phyloP scores from a whole-genome alignment of 2,329 filamentous ascomycete genomes.

The Tolypocladium ovalisporum region DNA sequence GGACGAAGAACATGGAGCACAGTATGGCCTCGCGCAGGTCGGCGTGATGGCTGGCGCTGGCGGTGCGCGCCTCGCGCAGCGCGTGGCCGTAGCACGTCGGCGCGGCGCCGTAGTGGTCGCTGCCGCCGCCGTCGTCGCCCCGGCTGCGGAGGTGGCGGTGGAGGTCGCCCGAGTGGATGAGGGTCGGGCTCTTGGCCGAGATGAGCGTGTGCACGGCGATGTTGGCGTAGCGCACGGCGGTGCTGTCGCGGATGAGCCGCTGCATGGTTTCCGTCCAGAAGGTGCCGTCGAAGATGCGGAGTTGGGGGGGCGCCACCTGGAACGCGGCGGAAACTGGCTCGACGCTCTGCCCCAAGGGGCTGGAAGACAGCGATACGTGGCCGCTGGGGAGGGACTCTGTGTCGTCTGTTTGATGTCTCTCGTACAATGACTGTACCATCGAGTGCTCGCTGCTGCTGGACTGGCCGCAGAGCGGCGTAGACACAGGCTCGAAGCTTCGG shows the following conservation, averaged over 20 bases:
- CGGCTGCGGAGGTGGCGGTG: background rate
- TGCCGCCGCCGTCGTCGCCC: background rate
- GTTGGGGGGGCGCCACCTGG: background rate
- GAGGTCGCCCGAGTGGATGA: slow-evolving; percentile 1
- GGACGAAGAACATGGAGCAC: slow-evolving; percentile 25
- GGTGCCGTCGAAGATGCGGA: slow-evolving; percentile 15
- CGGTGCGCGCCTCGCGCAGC: slow-evolving; percentile 14
- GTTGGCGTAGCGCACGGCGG: slow-evolving; percentile 23
- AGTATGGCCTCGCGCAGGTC: slow-evolving; percentile 18
- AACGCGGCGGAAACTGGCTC: background rate
- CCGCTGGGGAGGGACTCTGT: background rate
- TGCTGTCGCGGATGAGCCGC: slow-evolving; percentile 19
- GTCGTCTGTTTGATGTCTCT: background rate
- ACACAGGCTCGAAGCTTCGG: background rate
- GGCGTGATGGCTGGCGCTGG: slow-evolving; percentile 6
- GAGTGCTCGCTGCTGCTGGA: background rate
- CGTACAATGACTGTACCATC: background rate
- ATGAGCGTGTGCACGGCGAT: slow-evolving; percentile 24
- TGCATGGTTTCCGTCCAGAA: slow-evolving; percentile 26
- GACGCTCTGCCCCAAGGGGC: background rate
- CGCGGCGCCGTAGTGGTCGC: slow-evolving; percentile 18
- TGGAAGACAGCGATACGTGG: background rate
- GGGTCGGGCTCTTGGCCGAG: slow-evolving; percentile 13
- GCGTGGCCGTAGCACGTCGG: slow-evolving; percentile 22
- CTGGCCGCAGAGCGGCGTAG: background rate